These are phyloP conservation scores for Mycena maculata DNA, from an alignment of 768 basidiomycete species.

Conservation along the genomic window DNA sequence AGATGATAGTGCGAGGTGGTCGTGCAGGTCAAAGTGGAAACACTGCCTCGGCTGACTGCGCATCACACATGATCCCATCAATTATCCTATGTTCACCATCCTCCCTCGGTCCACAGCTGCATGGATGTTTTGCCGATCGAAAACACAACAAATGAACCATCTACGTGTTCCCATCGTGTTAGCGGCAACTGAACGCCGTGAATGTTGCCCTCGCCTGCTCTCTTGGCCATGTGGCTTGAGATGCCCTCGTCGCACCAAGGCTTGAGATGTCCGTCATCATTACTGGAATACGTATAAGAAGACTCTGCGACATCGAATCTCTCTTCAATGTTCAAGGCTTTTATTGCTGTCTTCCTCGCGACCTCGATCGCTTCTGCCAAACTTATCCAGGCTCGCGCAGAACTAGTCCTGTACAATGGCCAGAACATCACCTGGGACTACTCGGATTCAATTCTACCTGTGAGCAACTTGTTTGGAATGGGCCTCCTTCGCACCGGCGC, in stretches of 20 bases:
- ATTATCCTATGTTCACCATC: neutral
- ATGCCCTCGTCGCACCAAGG: no score
- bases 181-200: no score
- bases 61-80: neutral
- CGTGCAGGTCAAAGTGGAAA: neutral
- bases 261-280: no score
- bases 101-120: neutral
- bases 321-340: slow-evolving; percentile 16
- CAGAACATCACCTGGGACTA: slow-evolving; percentile 29
- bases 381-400: slow-evolving; percentile 1
- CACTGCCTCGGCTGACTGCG: neutral
- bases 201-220: no score
- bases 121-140: neutral
- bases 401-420: slow-evolving; percentile 17
- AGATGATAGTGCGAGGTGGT: no score
- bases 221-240: no score
- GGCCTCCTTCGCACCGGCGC: slow-evolving; percentile 25
- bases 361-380: slow-evolving; percentile 2
- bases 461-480: slow-evolving; percentile 24
- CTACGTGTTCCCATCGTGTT: no score
- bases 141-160: no score
- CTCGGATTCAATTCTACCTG: slow-evolving; percentile 14
- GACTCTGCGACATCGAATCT: no score
- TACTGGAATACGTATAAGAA: no score
- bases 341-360: slow-evolving; percentile 4